These are phyloP conservation scores for Pyrenophora seminiperda DNA, from an alignment of 2,329 filamentous ascomycete species.

Conservation along the genomic window DNA sequence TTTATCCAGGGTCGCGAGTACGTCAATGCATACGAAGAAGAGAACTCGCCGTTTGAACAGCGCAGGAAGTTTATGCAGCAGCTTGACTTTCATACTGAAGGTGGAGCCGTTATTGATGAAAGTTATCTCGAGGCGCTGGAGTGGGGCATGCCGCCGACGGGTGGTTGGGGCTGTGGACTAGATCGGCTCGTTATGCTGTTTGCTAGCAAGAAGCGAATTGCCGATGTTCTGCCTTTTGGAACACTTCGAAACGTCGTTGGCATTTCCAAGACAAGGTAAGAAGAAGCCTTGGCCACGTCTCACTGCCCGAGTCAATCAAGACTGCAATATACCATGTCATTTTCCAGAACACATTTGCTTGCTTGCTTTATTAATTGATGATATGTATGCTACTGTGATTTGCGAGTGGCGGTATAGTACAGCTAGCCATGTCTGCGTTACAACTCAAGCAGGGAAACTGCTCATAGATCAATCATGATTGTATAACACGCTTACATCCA, in stretches of 20 bases:
- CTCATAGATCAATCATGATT: too few relatives aligned
- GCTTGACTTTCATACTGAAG: constrained; percentile 45
- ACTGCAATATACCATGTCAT: neutral
- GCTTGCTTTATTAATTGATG: neutral
- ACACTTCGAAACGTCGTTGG: constrained; percentile 68
- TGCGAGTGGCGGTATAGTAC: too few relatives aligned
- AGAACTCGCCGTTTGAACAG: constrained; percentile 90
- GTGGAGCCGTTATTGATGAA: constrained; percentile 66
- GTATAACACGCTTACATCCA: constrained; percentile 10
- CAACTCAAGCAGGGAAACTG: too few relatives aligned
- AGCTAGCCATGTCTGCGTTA: too few relatives aligned
- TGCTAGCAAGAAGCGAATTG: constrained; percentile 76
- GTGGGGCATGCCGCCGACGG: constrained; percentile 91
- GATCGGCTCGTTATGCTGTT: constrained; percentile 93
- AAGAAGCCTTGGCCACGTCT: neutral
- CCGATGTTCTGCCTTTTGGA: constrained; percentile 87
- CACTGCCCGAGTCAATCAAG: neutral
- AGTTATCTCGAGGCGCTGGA: constrained; percentile 84
- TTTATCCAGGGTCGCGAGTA: constrained; percentile 82
- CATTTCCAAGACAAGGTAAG: constrained; percentile 37
- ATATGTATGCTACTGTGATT: too few relatives aligned
- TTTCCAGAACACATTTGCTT: neutral
- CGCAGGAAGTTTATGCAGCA: constrained; percentile 77
- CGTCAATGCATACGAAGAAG: constrained; percentile 97
- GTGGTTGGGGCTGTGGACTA: constrained; percentile 93